Evolutionary conservation across 2,329 filamentous ascomycete genomes (phyloP).

Genomic region (Tolypocladium ophioglossoides): DNA sequence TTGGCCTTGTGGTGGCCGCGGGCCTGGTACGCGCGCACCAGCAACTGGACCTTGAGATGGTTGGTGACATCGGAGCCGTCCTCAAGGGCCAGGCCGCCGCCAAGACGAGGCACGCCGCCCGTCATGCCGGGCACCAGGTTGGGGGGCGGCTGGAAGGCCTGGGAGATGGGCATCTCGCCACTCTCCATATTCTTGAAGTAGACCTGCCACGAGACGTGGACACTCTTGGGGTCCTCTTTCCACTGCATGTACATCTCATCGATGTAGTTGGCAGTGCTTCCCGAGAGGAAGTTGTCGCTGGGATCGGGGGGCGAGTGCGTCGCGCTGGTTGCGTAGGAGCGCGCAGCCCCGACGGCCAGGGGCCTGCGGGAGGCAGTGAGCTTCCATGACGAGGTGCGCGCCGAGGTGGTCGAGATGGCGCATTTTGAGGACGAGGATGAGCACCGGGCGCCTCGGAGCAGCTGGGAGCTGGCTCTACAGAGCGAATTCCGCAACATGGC

Average conservation of each 20-base stretch:
- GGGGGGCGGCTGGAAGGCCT: conserved; percentile 92
- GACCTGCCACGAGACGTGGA: conserved; percentile 97
- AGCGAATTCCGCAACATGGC: conserved; percentile 65
- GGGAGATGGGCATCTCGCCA: conserved; percentile 93
- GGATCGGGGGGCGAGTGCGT: conserved; percentile 55
- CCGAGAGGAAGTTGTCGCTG: conserved; percentile 92
- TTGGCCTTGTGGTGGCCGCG: conserved; percentile 97
- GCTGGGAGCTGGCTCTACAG: conserved; percentile 53
- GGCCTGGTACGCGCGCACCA: conserved; percentile 95
- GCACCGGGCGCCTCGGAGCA: conserved; percentile 44
- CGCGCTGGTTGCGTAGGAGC: conserved; percentile 42
- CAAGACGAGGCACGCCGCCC: conserved; percentile 64
- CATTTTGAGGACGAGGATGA: conserved; percentile 26
- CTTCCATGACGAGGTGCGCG: conserved; percentile 31
- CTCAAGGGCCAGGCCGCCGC: conserved; percentile 56
- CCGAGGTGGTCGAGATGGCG: conserved; percentile 30
- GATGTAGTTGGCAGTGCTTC: conserved; percentile 96
- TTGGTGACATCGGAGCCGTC: conserved; percentile 80
- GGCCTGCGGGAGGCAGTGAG: conserved; percentile 36
- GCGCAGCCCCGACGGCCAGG: conserved; percentile 37
- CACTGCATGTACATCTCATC: conserved; percentile 99
- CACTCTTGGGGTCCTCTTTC: conserved; percentile 86
- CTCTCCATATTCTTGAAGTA: conserved; percentile 99
- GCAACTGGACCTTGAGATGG: conserved; percentile 94
- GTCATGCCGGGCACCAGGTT: conserved; percentile 77